These are phyloP conservation scores for Pseudoneurospora amorphoporcata DNA, from an alignment of 495 filamentous ascomycete species.

Conservation along the genomic window DNA sequence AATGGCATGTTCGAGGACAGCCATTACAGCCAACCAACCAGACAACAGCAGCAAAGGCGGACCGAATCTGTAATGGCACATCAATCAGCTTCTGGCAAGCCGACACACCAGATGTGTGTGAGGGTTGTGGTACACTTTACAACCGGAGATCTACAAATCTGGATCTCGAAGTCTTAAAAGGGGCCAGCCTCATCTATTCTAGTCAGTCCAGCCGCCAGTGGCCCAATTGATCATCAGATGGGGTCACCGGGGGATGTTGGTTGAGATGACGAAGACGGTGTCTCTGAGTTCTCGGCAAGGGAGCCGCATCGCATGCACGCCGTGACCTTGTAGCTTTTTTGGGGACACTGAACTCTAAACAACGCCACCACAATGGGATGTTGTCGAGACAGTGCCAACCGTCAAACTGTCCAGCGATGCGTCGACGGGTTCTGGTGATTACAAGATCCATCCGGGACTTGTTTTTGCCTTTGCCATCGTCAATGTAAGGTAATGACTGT, in stretches of 20 bases:
- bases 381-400: background rate
- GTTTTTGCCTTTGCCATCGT: background rate
- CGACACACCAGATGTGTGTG: background rate
- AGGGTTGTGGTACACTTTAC: background rate
- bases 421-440: background rate
- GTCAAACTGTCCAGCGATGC: background rate
- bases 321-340: background rate
- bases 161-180: background rate
- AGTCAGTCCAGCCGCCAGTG: background rate
- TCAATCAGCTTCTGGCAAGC: background rate
- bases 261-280: background rate
- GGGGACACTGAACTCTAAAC: background rate
- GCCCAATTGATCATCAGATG: background rate
- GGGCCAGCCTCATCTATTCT: background rate
- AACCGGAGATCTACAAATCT: background rate
- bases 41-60: background rate
- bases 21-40: background rate
- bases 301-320: background rate
- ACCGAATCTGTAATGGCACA: background rate
- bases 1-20: background rate
- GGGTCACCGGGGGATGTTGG: background rate
- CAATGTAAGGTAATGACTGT: background rate
- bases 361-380: background rate
- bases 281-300: background rate
- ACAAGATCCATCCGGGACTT: background rate